Percentiles rank a stretch among this genome's conserved stretches.
Evolutionary conservation across 768 basidiomycete species (phyloP).

Genomic region (Mycena venus): DNA sequence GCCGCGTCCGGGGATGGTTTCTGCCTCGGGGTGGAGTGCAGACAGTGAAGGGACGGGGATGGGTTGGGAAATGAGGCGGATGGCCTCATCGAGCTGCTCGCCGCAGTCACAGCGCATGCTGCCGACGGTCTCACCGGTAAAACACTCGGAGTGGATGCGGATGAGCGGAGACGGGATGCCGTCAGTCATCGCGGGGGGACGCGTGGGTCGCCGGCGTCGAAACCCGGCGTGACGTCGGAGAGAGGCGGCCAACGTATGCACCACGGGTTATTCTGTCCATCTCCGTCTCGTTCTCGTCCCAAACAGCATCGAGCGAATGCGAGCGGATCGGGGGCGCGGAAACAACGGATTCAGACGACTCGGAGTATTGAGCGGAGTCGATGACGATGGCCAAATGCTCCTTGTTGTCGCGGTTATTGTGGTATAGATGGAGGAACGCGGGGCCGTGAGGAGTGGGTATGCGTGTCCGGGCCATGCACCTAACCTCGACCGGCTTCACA

Average conservation of each 20-base stretch:
- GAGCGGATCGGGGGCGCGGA: constrained; percentile 82
- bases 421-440: constrained; percentile 94
- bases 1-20: constrained; percentile 85
- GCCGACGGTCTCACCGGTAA: constrained; percentile 97
- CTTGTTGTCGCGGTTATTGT: constrained; percentile 91
- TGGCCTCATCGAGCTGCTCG: constrained; percentile 98
- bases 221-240: constrained; percentile 62
- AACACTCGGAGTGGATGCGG: constrained; percentile 98
- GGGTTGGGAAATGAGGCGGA: constrained; percentile 86
- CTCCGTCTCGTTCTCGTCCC: constrained; percentile 89
- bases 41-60: constrained; percentile 60
- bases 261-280: constrained; percentile 95
- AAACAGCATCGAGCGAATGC: constrained; percentile 82
- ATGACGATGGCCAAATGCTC: constrained; percentile 97
- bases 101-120: constrained; percentile 99
- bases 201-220: constrained; percentile 53
- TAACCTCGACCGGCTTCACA: constrained; percentile 69
- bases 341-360: constrained; percentile 45
- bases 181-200: constrained; percentile 36
- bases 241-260: constrained; percentile 90
- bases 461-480: constrained; percentile 96
- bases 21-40: constrained; percentile 41
- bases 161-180: constrained; percentile 83
- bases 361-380: constrained; percentile 86
- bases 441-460: constrained; percentile 97